Percentiles rank a stretch among this genome's conserved stretches.
Conservation (phyloP, 2,329 filamentous ascomycete species). For the Apiospora aurea region DNA sequence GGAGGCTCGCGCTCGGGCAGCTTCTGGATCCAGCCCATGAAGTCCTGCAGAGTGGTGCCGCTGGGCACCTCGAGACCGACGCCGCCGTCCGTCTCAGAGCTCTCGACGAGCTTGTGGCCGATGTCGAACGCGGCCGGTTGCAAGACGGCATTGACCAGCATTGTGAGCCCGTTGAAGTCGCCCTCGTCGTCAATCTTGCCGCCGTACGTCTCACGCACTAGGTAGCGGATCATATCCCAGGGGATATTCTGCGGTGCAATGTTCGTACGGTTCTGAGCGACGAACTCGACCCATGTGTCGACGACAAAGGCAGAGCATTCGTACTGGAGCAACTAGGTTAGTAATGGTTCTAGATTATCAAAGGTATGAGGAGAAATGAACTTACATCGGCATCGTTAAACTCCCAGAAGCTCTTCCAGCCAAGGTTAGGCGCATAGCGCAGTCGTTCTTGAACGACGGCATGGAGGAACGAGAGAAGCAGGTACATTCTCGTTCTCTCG, state of each 20-base stretch:
- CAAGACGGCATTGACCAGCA: constrained; percentile 79
- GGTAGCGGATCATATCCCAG: constrained; percentile 92
- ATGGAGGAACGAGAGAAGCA: constrained; percentile 92
- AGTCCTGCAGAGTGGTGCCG: constrained; percentile 83
- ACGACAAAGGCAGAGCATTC: constrained; percentile 97
- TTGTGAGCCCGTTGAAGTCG: constrained; percentile 77
- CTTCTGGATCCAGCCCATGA: constrained; percentile 88
- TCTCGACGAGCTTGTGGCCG: constrained; percentile 86
- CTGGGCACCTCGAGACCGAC: constrained; percentile 74
- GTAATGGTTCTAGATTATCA: constrained; percentile 18
- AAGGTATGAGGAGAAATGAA: constrained; percentile 39
- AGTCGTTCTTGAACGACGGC: constrained; percentile 95
- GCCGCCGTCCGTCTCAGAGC: constrained; percentile 60
- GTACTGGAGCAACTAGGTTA: constrained; percentile 63
- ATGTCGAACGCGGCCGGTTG: constrained; percentile 91
- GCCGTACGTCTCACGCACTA: constrained; percentile 94
- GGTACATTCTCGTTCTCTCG: constrained; percentile 87
- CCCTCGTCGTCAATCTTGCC: constrained; percentile 94
- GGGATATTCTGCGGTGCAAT: constrained; percentile 93
- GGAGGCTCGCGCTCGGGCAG: constrained; percentile 95
- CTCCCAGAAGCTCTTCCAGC: constrained; percentile 99
- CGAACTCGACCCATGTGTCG: constrained; percentile 88
- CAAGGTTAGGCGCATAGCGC: constrained; percentile 89
- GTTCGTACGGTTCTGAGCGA: constrained; percentile 86
- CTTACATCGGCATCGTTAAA: constrained; percentile 99